These are phyloP conservation scores for Crithidia thermophila DNA, from an alignment of 208 protist genomes.

Conservation along the genomic window DNA sequence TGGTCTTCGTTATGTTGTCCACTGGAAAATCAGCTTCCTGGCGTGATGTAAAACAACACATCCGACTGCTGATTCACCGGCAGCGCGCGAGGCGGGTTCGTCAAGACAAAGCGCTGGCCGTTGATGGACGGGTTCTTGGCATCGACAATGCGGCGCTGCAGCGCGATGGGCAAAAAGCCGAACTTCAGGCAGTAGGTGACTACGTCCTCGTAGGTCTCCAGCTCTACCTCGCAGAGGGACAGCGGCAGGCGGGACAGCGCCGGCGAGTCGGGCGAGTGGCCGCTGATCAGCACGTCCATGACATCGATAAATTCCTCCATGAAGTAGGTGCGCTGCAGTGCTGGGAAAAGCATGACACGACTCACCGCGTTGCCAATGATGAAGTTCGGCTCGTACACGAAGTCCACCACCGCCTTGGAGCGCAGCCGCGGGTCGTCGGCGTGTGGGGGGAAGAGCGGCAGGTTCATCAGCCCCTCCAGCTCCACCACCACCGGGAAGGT, in stretches of 20 bases:
- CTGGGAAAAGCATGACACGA: slow-evolving; percentile 76
- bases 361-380: slow-evolving; percentile 85
- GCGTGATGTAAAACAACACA: slow-evolving; percentile 72
- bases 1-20: not conserved
- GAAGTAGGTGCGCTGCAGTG: slow-evolving; percentile 77
- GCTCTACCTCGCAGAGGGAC: slow-evolving; percentile 40
- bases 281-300: slow-evolving; percentile 80
- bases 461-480: slow-evolving; percentile 69
- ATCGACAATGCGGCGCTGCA: slow-evolving; percentile 75
- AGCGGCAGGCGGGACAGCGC: slow-evolving; percentile 67
- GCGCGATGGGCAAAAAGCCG: slow-evolving; percentile 68
- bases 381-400: slow-evolving; percentile 86
- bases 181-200: slow-evolving; percentile 64
- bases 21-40: slow-evolving; percentile 10
- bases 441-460: slow-evolving; percentile 80
- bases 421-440: slow-evolving; percentile 58
- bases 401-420: slow-evolving; percentile 69
- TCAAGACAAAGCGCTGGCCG: slow-evolving; percentile 79
- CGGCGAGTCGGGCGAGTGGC: slow-evolving; percentile 54
- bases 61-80: slow-evolving; percentile 62
- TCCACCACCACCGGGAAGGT: slow-evolving; percentile 81
- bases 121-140: slow-evolving; percentile 55
- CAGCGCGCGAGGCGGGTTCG: slow-evolving; percentile 74
- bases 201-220: slow-evolving; percentile 82
- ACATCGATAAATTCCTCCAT: slow-evolving; percentile 84